A percentile compares a stretch with the other conserved stretches of the same genome.
Evolutionary conservation across 108 stramenopile species (phyloP).

Genomic region (Seminavis robusta): DNA sequence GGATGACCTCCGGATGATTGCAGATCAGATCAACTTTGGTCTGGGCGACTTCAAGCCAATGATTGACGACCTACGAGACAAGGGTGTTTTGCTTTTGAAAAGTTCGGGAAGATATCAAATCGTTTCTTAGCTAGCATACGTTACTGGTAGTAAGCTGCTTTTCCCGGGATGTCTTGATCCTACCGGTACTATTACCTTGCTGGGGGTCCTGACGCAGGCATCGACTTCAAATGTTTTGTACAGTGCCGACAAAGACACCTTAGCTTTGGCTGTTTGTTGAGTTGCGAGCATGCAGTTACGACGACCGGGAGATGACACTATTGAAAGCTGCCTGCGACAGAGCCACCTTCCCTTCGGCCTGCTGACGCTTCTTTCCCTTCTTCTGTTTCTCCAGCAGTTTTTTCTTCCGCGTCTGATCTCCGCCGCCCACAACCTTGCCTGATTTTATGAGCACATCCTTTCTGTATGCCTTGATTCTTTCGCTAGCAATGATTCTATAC

Average conservation of each 20-base stretch:
- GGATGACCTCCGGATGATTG: conserved; percentile 63
- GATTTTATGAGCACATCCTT: conserved; percentile 96
- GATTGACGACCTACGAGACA: conserved; percentile 67
- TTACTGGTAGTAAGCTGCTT: neutral
- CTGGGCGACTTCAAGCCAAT: conserved; percentile 61
- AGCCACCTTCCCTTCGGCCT: conserved; percentile 88
- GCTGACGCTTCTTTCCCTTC: conserved; percentile 95
- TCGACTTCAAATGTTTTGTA: too few relatives aligned
- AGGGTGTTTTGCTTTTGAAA: conserved; percentile 53
- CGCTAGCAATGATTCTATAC: conserved; percentile 71
- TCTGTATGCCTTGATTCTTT: conserved; percentile 86
- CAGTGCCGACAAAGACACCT: too few relatives aligned
- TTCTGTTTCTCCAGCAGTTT: conserved; percentile 99
- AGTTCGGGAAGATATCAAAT: conserved; percentile 50
- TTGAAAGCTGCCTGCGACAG: conserved; percentile 97
- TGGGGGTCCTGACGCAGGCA: too few relatives aligned
- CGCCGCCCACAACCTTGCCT: conserved; percentile 95
- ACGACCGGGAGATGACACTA: conserved; percentile 65
- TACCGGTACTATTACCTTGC: too few relatives aligned
- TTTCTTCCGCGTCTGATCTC: conserved; percentile 95
- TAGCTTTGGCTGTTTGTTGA: too few relatives aligned
- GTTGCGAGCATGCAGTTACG: too few relatives aligned
- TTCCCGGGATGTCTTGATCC: too few relatives aligned
- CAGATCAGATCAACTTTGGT: conserved; percentile 52
- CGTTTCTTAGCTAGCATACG: conserved; percentile 16